phyloP scores from a whole-genome alignment of 495 filamentous ascomycete species.

The Lasiosphaeria miniovina region DNA sequence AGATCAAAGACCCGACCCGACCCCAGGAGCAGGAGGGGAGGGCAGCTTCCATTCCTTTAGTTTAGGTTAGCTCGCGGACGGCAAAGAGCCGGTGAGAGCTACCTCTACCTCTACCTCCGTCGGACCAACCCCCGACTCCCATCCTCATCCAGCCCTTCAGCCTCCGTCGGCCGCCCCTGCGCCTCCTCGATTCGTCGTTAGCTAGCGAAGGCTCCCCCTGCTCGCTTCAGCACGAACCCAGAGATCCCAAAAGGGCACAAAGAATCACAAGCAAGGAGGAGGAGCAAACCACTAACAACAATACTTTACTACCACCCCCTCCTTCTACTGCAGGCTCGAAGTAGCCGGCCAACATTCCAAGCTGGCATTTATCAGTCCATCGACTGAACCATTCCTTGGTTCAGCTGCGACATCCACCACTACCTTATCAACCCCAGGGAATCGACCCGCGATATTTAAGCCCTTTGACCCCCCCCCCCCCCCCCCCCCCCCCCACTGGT shows the following conservation, averaged over 20 bases:
- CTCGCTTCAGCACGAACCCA: slow-evolving; percentile 2
- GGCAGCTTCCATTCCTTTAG: background rate
- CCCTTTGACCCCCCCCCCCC: background rate
- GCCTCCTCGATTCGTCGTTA: slow-evolving; percentile 7
- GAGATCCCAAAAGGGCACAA: background rate
- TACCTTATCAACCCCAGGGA: too few relatives aligned
- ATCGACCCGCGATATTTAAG: too few relatives aligned
- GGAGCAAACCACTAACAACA: background rate
- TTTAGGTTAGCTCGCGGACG: background rate
- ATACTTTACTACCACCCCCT: background rate
- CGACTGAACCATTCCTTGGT: too few relatives aligned
- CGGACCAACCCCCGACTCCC: slow-evolving; percentile 9
- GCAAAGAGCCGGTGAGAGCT: slow-evolving; percentile 1
- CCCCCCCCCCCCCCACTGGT: background rate
- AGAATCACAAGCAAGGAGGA: background rate
- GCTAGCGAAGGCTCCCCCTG: background rate
- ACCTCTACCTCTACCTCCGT: background rate
- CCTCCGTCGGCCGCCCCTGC: slow-evolving; percentile 1
- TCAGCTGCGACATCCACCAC: too few relatives aligned
- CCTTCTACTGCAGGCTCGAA: too few relatives aligned
- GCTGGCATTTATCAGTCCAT: too few relatives aligned
- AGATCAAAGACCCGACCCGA: too few relatives aligned
- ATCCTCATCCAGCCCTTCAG: slow-evolving; percentile 7
- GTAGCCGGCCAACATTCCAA: too few relatives aligned
- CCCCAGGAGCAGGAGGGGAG: too few relatives aligned